phyloP scores from a whole-genome alignment of 805 yeast species.

The Ogataea siamensis region DNA sequence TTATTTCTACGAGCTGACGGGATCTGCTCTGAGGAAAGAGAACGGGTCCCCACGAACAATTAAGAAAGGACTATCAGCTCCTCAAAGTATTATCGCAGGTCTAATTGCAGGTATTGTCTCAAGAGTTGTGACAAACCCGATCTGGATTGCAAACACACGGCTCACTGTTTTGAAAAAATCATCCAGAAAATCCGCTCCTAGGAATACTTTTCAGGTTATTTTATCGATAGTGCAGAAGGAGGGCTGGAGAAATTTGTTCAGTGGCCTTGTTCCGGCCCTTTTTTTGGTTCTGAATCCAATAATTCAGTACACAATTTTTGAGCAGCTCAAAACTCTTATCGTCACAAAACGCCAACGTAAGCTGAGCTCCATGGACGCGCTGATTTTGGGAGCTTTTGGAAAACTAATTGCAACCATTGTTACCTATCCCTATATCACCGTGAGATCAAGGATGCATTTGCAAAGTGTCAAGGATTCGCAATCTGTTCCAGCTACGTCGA shows the following conservation, averaged over 20 bases:
- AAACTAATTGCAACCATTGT: conserved; percentile 84
- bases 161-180: conserved; percentile 57
- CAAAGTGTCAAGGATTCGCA: conserved; percentile 34
- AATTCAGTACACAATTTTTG: conserved; percentile 88
- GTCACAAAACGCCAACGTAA: conserved; percentile 49
- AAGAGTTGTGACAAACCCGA: conserved; percentile 78
- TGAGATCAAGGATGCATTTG: conserved; percentile 86
- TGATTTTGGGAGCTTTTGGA: conserved; percentile 84
- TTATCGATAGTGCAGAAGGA: conserved; percentile 64
- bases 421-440: conserved; percentile 89
- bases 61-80: conserved; percentile 47
- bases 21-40: conserved; percentile 22
- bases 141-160: conserved; percentile 94
- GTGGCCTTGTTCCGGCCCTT: conserved; percentile 86
- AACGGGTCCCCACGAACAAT: conserved; percentile 15
- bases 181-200: conserved; percentile 22
- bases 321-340: conserved; percentile 71
- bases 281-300: conserved; percentile 85
- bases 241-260: conserved; percentile 70
- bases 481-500: conserved; percentile 13
- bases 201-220: conserved; percentile 48
- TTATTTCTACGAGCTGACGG: conserved; percentile 80
- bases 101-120: conserved; percentile 87
- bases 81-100: conserved; percentile 73
- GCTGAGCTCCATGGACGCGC: conserved; percentile 74